A percentile compares a stretch with the other conserved stretches of the same genome.
Evolutionary conservation across 2,329 filamentous ascomycete genomes (phyloP).

Genomic region (Colletotrichum sp.): DNA sequence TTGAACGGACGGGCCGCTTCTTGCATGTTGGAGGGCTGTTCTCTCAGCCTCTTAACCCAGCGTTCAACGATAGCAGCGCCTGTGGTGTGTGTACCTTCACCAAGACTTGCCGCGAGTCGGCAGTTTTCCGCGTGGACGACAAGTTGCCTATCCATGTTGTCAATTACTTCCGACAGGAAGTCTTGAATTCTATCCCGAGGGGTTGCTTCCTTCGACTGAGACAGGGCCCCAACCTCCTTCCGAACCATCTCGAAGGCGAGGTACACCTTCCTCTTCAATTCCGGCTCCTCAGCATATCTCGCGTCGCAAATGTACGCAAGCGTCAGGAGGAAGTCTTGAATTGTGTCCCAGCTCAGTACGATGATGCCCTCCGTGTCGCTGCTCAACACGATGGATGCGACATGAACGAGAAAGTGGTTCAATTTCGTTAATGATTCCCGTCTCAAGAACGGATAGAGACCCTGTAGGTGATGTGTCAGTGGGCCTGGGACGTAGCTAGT

Average conservation of each 20-base stretch:
- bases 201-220: background rate
- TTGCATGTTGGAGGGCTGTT: fast-evolving
- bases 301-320: background rate
- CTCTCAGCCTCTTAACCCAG: background rate
- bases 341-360: background rate
- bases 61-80: background rate
- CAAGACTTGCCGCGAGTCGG: background rate
- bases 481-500: too few species aligned
- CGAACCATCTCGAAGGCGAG: background rate
- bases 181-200: fast-evolving
- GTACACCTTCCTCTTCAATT: background rate
- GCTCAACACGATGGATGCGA: background rate
- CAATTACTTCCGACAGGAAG: background rate
- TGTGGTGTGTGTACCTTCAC: background rate
- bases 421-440: background rate
- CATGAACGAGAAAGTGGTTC: background rate
- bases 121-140: background rate
- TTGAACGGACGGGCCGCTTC: background rate
- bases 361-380: background rate
- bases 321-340: background rate
- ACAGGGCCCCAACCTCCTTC: fast-evolving
- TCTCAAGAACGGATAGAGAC: background rate
- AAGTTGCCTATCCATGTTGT: fast-evolving
- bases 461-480: background rate
- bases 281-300: background rate